Base-by-base conservation (phyloP, 139 green algal genomes). In the Bryopsis sp. region DNA sequence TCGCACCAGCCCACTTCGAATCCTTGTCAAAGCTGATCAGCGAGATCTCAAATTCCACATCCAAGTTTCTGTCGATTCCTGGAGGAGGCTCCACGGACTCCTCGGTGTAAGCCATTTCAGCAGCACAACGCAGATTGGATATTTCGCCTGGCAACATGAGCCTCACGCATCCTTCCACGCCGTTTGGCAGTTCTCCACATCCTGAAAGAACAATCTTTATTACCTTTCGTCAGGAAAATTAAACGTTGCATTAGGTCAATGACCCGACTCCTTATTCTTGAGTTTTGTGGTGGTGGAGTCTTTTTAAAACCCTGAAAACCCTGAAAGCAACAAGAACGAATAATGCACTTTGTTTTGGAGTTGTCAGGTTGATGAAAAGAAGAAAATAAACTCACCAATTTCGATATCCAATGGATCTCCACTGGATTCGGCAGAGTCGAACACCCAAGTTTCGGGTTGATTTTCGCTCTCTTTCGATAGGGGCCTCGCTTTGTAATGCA, bases 131-230 rank as follows among this genome's bases (percentile, higher is more conserved):
- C 48, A 87, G 70, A 1, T 57, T 11, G 2, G 79, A 65, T n/a
- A 86, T 36, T 75, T 95, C 88, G 2, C 78, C 77, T 3, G 74
- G 76, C 36, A 91, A 72, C 85, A 92, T 93, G n/a, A 95, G 78
- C 67, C 85, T 79, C 26, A 87, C 57, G 0, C 68, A 72, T 72
- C 82, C 78, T 70, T 95, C 88, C 47, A 95, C 7, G 0, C 64
- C 81, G 59, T 88, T 73, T 22, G 84, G 84, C 70, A 86, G 70
- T 43, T 82, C 74, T 1, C 79, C 83, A 72, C 77, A 81, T 1
- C 78, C 71, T 83, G 66, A 47, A 26, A 19, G 33, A 61, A 26
- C 7, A 61, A 34, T 36, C 11, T 36, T 26, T 61, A 26, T 33
- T 5, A 61, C 15, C 6, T 29, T 8, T 61, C 5, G 50, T 29